Base-by-base conservation (phyloP, 345 rosid genomes). In the Noccaea caerulescens region DNA sequence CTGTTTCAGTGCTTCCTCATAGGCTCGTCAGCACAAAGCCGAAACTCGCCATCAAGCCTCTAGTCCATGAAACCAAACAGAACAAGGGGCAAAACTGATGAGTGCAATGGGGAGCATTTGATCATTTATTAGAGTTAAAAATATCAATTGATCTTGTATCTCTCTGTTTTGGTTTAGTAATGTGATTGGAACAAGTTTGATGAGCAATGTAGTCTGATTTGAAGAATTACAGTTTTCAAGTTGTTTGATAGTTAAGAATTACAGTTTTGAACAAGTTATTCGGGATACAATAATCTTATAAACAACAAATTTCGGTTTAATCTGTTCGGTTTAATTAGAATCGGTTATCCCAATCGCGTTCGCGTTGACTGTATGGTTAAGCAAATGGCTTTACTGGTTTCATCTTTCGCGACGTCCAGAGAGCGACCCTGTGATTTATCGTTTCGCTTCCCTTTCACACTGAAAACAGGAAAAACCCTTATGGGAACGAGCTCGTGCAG, bases 11-110 rank as follows among this genome's bases (percentile, higher is more conserved):
- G 50, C 91, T 93, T 73, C 91, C 96, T 0, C 85, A 65, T 68
- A 83, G 76, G 57, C 90, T 87, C 11, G 84, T 87, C 42, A 85
- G 82, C 42, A 80, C 91, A n/a, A 93, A 93, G 81, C 97, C 95
- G 12, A 80, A 87, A 37, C 91, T 93, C 58, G 82, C 86, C 82
- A 79, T 91, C 63, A 93, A 82, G 87, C 81, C 96, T 39, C 73
- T 93, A 63, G 84, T 72, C 50, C 58, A 84, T 14, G 77, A 81
- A 65, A 70, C 78, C 67, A 82, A 81, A 64, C 82, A 53, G 34
- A 85, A 57, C 69, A 86, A 80, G 45, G 69, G 70, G 51, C 63
- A 39, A 56, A 69, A 58, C 34, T 78, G 53, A 79, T 4, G 11
- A 8, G 10, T 20, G 9, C 45, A 33, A 62, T 16, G 30, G 9